phyloP scores from a whole-genome alignment of 768 basidiomycete species.

The Porpolomopsis calyptriformis region DNA sequence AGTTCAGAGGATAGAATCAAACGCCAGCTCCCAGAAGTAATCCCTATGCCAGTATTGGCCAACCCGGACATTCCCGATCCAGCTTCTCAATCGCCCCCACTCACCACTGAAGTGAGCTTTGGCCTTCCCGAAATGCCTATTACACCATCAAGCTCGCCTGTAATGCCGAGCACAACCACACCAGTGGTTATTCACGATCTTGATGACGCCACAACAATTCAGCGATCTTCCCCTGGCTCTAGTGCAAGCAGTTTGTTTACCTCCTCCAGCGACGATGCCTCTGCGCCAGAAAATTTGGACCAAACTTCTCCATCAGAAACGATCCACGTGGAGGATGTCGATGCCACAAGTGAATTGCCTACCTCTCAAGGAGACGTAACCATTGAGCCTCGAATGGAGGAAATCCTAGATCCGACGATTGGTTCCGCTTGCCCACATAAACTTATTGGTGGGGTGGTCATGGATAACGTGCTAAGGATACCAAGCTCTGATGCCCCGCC shows the following conservation, averaged over 20 bases:
- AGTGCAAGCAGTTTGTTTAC: conserved; percentile 29
- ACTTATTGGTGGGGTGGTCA: no score
- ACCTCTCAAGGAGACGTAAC: no score
- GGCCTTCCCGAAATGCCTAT: conserved; percentile 16
- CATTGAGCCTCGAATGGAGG: neutral
- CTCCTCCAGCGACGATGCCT: conserved; percentile 13
- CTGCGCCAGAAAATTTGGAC: neutral
- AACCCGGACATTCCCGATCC: conserved; percentile 32
- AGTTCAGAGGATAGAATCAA: neutral
- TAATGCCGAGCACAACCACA: conserved; percentile 14
- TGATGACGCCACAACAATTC: conserved; percentile 12
- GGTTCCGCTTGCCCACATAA: no score
- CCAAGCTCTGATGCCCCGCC: neutral
- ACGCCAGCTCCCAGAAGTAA: conserved; percentile 7
- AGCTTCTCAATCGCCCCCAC: conserved; percentile 12
- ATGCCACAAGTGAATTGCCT: neutral
- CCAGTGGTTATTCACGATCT: conserved; percentile 17
- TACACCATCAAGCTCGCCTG: conserved; percentile 12
- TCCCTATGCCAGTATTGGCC: conserved; percentile 33
- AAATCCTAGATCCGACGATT: neutral
- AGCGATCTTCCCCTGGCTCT: conserved; percentile 3
- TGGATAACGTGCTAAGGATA: neutral
- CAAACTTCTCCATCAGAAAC: neutral
- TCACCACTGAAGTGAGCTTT: conserved; percentile 6
- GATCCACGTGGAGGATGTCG: neutral